Base-by-base conservation (phyloP, 164 flowering plant species). In the Vitis cinerea region DNA sequence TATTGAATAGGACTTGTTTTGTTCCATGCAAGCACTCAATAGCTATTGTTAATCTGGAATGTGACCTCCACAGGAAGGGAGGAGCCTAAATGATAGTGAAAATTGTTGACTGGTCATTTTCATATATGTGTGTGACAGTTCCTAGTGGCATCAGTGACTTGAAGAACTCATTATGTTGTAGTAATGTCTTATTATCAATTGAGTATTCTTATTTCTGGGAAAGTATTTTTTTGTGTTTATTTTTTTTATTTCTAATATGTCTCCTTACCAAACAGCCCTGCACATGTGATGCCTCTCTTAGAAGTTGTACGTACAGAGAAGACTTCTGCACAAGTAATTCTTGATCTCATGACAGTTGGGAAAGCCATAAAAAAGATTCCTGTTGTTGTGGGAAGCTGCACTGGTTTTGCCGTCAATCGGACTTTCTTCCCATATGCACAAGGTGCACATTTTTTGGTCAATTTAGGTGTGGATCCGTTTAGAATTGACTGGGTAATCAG, bases 341-440 rank as follows among this genome's bases (percentile, higher is more conserved):
- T 96, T 65, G 98, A 96, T 84, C 92, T 96, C 59, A 87, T 96
- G 90, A 69, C 90, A 29, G 88, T 93, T 72, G 98, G 98, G 55
- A 96, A 89, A 79, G 51, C 68, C 59, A 93, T 96, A 72, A 93
- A 90, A 82, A 96, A 96, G 75, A 84, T 84, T 67, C 94, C 98
- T 69, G 97, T 92, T 71, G 98, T 93, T 52, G 99, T 96, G 56
- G 90, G 98, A 67, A 96, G 92, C 77, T 96, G 98, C 87, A 90
- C 90, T 44, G 99, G 97, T 29, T 96, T 96, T 88, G 98, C 97
- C 30, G 99, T 96, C 57, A 96, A 96, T 65, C 82, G 98, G 10
- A 77, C 97, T 15, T 96, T 96, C 87, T 96, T 96, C 72, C 98
- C 99, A 15, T 96, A 96, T 58, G 0, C 84, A 11, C 97, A 93